phyloP scores from a whole-genome alignment of 805 yeast genomes.

The Vanderwaltozyma tropicalis region DNA sequence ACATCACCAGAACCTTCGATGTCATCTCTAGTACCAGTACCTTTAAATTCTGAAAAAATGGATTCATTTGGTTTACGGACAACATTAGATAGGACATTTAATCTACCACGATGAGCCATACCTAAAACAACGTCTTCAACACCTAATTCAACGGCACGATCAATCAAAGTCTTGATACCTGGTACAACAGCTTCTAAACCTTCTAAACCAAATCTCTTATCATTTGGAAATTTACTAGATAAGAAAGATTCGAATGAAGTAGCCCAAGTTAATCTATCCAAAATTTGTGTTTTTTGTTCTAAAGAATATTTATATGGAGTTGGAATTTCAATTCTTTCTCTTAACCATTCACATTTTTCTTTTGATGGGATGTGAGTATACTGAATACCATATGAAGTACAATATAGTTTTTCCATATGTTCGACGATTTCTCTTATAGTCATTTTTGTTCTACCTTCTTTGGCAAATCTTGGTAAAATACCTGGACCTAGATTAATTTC shows the following conservation, averaged over 20 bases:
- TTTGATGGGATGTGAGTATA: conserved; percentile 95
- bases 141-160: conserved; percentile 84
- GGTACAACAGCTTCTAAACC: conserved; percentile 97
- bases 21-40: conserved; percentile 59
- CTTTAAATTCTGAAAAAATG: conserved; percentile 90
- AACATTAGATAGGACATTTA: conserved; percentile 94
- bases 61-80: conserved; percentile 98
- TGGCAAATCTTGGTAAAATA: conserved; percentile 83
- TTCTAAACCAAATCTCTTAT: conserved; percentile 96
- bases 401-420: conserved; percentile 74
- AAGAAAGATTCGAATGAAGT: conserved; percentile 87
- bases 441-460: conserved; percentile 46
- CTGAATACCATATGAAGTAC: conserved; percentile 85
- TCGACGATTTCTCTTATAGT: conserved; percentile 69
- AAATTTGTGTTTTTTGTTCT: conserved; percentile 91
- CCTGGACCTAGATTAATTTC: conserved; percentile 94
- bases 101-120: conserved; percentile 99
- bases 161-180: conserved; percentile 93
- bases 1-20: conserved; percentile 96
- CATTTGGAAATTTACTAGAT: conserved; percentile 94
- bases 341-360: conserved; percentile 94
- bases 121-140: conserved; percentile 95
- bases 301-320: conserved; percentile 68
- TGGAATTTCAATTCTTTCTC: conserved; percentile 93
- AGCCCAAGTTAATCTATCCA: conserved; percentile 95